phyloP scores from a whole-genome alignment of 192 early-diverging fungal species.

The Umbelopsis vinacea region DNA sequence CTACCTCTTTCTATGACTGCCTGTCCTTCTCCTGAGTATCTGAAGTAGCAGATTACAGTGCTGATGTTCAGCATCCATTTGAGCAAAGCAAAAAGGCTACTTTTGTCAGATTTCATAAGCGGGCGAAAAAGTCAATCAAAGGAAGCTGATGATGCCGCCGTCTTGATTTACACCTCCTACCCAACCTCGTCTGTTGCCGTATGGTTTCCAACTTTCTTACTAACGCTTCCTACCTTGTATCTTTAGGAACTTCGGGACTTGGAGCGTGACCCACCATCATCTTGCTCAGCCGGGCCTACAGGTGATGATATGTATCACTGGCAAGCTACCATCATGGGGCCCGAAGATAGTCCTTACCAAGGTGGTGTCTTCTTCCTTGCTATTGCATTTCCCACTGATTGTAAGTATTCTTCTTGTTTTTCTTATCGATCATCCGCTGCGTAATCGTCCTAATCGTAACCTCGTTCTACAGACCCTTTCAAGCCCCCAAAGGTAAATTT shows the following conservation, averaged over 20 bases:
- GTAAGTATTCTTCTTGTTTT: constrained; percentile 35
- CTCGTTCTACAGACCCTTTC: constrained; percentile 61
- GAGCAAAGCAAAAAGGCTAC: no score
- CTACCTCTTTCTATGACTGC: neutral
- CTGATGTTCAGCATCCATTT: no score
- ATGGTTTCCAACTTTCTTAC: neutral
- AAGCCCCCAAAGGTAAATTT: constrained; percentile 91
- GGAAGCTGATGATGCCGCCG: no score
- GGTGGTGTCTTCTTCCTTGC: constrained; percentile 97
- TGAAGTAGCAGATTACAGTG: no score
- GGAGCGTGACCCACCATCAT: constrained; percentile 95
- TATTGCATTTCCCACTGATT: constrained; percentile 98
- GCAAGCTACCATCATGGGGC: constrained; percentile 99
- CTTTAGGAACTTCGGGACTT: constrained; percentile 91
- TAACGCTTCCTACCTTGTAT: no score
- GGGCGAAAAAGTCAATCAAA: no score
- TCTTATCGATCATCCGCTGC: neutral
- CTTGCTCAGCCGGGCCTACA: constrained; percentile 95
- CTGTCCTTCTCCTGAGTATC: no score
- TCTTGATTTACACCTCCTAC: no score
- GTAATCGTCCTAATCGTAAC: neutral
- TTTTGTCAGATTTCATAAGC: no score
- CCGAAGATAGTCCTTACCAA: constrained; percentile 88
- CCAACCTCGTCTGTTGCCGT: constrained; percentile 15
- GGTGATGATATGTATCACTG: constrained; percentile 94